phyloP scores from a whole-genome alignment of 2,329 filamentous ascomycete species.

The Exophiala sp. region DNA sequence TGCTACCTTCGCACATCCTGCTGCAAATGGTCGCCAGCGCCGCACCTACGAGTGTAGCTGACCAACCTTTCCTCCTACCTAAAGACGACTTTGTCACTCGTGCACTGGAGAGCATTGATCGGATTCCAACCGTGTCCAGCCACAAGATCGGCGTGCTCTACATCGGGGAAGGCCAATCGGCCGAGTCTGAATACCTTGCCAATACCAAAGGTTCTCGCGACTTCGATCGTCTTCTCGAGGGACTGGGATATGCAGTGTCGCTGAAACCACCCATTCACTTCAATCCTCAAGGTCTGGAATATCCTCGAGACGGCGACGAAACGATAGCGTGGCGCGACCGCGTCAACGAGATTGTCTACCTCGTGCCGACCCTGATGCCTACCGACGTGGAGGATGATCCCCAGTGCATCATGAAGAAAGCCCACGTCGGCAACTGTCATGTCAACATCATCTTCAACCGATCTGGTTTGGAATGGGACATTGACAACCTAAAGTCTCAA shows the following conservation, averaged over 20 bases:
- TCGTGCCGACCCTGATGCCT: slow-evolving; percentile 96
- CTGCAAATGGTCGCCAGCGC: slow-evolving; percentile 42
- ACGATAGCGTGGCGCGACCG: slow-evolving; percentile 93
- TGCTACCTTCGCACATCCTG: slow-evolving; percentile 44
- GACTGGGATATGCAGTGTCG: slow-evolving; percentile 72
- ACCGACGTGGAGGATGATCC: slow-evolving; percentile 72
- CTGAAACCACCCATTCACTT: slow-evolving; percentile 71
- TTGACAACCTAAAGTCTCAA: slow-evolving; percentile 86
- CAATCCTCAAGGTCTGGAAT: slow-evolving; percentile 88
- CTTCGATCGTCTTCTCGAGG: slow-evolving; percentile 77
- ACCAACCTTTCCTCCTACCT: slow-evolving; percentile 70
- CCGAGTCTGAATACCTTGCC: slow-evolving; percentile 75
- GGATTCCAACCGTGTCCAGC: slow-evolving; percentile 82
- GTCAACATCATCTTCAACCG: slow-evolving; percentile 99
- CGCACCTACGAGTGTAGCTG: slow-evolving; percentile 42
- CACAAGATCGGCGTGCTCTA: slow-evolving; percentile 96
- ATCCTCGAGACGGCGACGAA: slow-evolving; percentile 75
- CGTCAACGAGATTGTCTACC: slow-evolving; percentile 91
- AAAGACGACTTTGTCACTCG: slow-evolving; percentile 63
- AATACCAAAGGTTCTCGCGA: slow-evolving; percentile 83
- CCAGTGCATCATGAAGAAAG: slow-evolving; percentile 76
- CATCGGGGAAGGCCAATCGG: slow-evolving; percentile 76
- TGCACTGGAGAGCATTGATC: slow-evolving; percentile 75
- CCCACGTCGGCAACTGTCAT: slow-evolving; percentile 93
- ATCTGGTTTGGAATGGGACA: slow-evolving; percentile 80